Evolutionary conservation across 306 rosid genomes (phyloP).

Genomic region (Mimosa pudica): DNA sequence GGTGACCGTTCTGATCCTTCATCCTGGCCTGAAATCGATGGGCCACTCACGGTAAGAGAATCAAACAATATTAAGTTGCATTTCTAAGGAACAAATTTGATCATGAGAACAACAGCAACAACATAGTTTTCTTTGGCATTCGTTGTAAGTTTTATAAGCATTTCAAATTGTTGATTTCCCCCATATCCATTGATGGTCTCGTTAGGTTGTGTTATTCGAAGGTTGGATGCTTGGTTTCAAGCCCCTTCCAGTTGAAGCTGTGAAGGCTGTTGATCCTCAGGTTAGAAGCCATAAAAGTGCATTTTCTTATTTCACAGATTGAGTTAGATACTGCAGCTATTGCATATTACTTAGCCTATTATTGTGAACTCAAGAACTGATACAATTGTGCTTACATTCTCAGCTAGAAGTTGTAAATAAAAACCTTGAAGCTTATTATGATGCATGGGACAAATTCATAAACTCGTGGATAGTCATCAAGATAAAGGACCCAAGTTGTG

Average conservation of each 20-base stretch:
- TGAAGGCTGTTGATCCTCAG: slow-evolving; percentile 79
- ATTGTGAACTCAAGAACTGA: slow-evolving; percentile 13
- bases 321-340: neutral
- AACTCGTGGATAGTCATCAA: slow-evolving; percentile 86
- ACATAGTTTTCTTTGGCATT: neutral
- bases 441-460: slow-evolving; percentile 89
- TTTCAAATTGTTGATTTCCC: neutral
- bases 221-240: slow-evolving; percentile 99
- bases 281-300: slow-evolving; percentile 42
- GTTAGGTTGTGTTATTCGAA: slow-evolving; percentile 82
- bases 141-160: neutral
- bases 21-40: slow-evolving; percentile 87
- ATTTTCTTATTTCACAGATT: neutral
- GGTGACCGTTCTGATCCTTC: slow-evolving; percentile 90
- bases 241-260: slow-evolving; percentile 70
- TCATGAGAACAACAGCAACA: neutral
- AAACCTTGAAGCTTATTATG: slow-evolving; percentile 77
- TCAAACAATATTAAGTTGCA: slow-evolving; percentile 6
- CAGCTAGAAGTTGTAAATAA: slow-evolving; percentile 80
- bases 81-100: neutral
- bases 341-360: slow-evolving; percentile 12
- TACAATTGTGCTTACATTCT: slow-evolving; percentile 23
- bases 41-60: slow-evolving; percentile 73
- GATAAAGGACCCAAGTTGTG: slow-evolving; percentile 83
- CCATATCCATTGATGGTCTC: slow-evolving; percentile 26